Evolutionary conservation across 352 stramenopile species (phyloP).

Genomic region (Pythium periplocum): DNA sequence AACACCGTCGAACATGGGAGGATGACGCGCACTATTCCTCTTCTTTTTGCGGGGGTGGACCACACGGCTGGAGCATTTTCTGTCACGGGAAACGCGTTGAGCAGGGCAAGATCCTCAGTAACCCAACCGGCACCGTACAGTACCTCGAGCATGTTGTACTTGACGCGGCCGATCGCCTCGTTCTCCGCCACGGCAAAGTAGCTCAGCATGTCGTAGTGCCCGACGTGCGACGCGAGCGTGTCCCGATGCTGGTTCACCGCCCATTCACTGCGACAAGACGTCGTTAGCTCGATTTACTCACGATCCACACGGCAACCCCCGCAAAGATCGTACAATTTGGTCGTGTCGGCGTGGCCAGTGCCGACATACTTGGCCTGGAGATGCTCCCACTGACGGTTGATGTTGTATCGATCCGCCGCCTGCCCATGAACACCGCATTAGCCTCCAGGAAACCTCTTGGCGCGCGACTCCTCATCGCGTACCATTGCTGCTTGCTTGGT

Average conservation of each 20-base stretch:
- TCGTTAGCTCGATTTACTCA: not conserved
- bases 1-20: too few relatives aligned
- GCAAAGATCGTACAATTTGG: conserved; percentile 89
- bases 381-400: conserved; percentile 93
- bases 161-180: conserved; percentile 91
- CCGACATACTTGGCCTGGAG: conserved; percentile 94
- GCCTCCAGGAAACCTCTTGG: not conserved
- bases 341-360: conserved; percentile 95
- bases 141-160: conserved; percentile 89
- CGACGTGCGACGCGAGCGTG: conserved; percentile 95
- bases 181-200: conserved; percentile 98
- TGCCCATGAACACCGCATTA: conserved; percentile 10
- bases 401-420: conserved; percentile 86
- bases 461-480: not conserved
- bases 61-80: conserved; percentile 83
- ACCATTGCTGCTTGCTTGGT: not conserved
- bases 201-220: conserved; percentile 96
- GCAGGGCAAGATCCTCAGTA: not conserved
- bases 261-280: conserved; percentile 84
- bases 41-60: conserved; percentile 65
- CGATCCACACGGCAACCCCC: not conserved
- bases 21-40: conserved; percentile 38
- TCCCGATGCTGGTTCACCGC: conserved; percentile 98
- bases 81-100: conserved; percentile 8
- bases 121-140: not conserved